Conservation (phyloP, 2,329 filamentous ascomycete genomes). For the Hirsutella rhossiliensis region DNA sequence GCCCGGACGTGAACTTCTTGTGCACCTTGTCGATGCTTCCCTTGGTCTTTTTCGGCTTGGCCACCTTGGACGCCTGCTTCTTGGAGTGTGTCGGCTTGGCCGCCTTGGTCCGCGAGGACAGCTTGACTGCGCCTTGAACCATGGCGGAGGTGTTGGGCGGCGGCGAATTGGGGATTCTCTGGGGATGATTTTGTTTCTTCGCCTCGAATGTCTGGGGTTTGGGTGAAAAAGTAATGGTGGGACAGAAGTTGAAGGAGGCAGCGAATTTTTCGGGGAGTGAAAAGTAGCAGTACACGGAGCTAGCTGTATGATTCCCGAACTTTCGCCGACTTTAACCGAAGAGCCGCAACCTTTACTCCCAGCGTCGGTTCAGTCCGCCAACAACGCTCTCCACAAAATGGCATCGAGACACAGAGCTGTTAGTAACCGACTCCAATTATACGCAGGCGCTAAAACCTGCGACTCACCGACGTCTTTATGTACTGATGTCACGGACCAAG, state of each 20-base stretch:
- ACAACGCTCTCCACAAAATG: too few species aligned
- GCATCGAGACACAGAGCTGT: too few species aligned
- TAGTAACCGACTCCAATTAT: too few species aligned
- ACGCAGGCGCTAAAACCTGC: too few species aligned
- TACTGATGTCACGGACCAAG: too few species aligned
- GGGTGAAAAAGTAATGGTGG: background rate
- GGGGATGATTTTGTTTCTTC: background rate
- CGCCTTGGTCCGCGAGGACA: slow-evolving; percentile 26
- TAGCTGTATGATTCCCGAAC: background rate
- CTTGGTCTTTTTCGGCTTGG: slow-evolving; percentile 36
- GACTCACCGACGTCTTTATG: too few species aligned
- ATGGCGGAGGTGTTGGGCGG: slow-evolving; percentile 17
- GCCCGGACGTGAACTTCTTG: slow-evolving; percentile 42
- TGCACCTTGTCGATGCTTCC: slow-evolving; percentile 37
- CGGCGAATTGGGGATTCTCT: background rate
- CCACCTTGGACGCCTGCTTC: slow-evolving; percentile 30
- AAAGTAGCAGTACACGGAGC: background rate
- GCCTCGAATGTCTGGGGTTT: too few species aligned
- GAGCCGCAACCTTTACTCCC: too few species aligned
- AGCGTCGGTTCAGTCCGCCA: too few species aligned
- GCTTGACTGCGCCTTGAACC: slow-evolving; percentile 44
- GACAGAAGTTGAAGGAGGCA: background rate
- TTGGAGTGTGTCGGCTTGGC: slow-evolving; percentile 29
- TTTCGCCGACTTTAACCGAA: background rate
- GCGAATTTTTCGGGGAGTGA: background rate